phyloP scores from a whole-genome alignment of 164 flowering plant species.

The Liquidambar formosana region DNA sequence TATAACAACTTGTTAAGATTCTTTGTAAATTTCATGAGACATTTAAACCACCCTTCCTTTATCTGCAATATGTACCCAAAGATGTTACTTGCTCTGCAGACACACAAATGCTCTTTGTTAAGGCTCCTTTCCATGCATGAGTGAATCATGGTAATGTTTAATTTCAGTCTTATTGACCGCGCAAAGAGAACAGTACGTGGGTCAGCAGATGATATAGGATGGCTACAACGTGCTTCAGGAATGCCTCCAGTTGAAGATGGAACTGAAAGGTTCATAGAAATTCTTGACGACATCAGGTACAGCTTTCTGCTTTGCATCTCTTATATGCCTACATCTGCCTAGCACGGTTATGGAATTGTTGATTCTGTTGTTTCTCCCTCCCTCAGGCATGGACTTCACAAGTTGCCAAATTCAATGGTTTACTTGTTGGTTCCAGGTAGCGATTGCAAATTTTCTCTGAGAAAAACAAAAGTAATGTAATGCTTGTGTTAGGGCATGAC shows the following conservation, averaged over 20 bases:
- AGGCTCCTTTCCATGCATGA: neutral
- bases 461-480: neutral
- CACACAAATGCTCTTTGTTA: neutral
- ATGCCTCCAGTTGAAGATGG: slow-evolving; percentile 94
- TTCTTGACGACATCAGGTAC: slow-evolving; percentile 76
- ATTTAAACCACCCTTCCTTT: neutral
- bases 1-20: neutral
- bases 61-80: neutral
- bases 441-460: neutral
- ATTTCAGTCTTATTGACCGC: slow-evolving; percentile 71
- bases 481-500: neutral
- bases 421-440: slow-evolving; percentile 94
- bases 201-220: slow-evolving; percentile 96
- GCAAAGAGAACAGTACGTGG: slow-evolving; percentile 88
- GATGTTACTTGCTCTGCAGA: neutral
- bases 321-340: slow-evolving; percentile 7
- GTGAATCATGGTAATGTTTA: slow-evolving; percentile 5
- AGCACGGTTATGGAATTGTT: slow-evolving; percentile 14
- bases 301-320: slow-evolving; percentile 4
- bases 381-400: slow-evolving; percentile 89
- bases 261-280: slow-evolving; percentile 67
- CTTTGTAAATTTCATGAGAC: neutral
- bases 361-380: slow-evolving; percentile 18
- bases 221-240: slow-evolving; percentile 70
- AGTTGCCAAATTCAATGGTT: slow-evolving; percentile 77